A percentile compares a stretch with the other conserved stretches of the same genome.
These are phyloP conservation scores for Penicillium sp. DNA, from an alignment of 2,329 filamentous ascomycete genomes.

Conservation along the genomic window DNA sequence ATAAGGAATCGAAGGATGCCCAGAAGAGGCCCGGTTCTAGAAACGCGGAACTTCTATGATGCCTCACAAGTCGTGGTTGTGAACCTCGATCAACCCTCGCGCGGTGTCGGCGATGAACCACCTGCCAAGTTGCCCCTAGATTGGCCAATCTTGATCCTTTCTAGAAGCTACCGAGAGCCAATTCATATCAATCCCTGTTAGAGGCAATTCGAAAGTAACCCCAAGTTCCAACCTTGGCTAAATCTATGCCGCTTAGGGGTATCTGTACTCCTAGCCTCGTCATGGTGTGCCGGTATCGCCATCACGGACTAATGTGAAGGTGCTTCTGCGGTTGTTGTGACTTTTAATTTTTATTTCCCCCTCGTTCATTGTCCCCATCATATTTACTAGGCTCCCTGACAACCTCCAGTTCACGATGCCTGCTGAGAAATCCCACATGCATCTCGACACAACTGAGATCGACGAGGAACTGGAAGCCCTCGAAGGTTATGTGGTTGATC, in stretches of 20 bases:
- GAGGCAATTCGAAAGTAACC: not conserved
- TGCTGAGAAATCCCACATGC: not conserved
- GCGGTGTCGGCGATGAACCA: not conserved
- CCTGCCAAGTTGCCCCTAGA: not conserved
- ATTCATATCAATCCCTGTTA: not conserved
- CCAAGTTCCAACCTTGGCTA: not conserved
- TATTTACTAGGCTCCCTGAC: not conserved
- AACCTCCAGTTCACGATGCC: not conserved
- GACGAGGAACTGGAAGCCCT: constrained; percentile 22
- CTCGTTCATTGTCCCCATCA: not conserved
- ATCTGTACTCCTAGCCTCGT: not conserved
- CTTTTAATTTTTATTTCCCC: not conserved
- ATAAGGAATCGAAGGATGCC: too few species aligned
- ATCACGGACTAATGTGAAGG: too few species aligned
- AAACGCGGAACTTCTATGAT: too few species aligned
- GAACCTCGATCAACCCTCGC: not conserved
- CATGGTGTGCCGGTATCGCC: not conserved
- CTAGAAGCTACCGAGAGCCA: not conserved
- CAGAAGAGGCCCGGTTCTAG: too few species aligned
- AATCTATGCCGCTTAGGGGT: not conserved
- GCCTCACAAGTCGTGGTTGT: too few species aligned
- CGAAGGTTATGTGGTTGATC: constrained; percentile 21
- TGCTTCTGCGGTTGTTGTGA: not conserved
- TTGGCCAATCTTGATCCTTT: not conserved
- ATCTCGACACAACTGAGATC: constrained; percentile 4